These are phyloP conservation scores for Lactifluus echinatus DNA, from an alignment of 768 basidiomycete genomes.

Conservation along the genomic window DNA sequence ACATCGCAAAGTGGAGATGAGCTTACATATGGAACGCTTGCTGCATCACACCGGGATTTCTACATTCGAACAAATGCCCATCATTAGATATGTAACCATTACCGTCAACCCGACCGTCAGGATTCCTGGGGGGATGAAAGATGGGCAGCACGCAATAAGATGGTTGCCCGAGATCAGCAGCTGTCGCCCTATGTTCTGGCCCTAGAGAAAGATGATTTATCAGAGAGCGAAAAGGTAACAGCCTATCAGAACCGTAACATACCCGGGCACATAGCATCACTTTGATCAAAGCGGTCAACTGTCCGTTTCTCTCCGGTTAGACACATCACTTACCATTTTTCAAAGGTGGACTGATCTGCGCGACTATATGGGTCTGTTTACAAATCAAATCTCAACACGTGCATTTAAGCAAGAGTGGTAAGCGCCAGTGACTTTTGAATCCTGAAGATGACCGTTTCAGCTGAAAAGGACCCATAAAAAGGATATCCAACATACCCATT, in stretches of 20 bases:
- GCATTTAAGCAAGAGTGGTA: background rate
- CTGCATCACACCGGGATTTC: constrained; percentile 41
- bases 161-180: constrained; percentile 31
- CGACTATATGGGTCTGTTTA: constrained; percentile 46
- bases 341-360: constrained; percentile 44
- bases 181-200: constrained; percentile 37
- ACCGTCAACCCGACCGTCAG: constrained; percentile 25
- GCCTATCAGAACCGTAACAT: background rate
- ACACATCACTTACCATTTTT: constrained; percentile 37
- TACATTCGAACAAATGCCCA: constrained; percentile 46
- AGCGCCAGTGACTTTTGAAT: constrained; percentile 37
- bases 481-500: constrained; percentile 33
- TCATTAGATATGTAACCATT: constrained; percentile 45
- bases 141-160: constrained; percentile 47
- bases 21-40: constrained; percentile 46
- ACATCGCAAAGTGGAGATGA: background rate
- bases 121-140: constrained; percentile 37
- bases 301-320: background rate
- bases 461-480: constrained; percentile 1
- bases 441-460: constrained; percentile 27
- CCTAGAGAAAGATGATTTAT: too few species aligned
- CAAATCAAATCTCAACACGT: background rate
- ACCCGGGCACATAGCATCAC: constrained; percentile 48
- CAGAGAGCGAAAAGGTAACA: too few species aligned
- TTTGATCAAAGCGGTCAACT: constrained; percentile 17